phyloP scores from a whole-genome alignment of 805 yeast genomes.

The Saturnispora halmiae region DNA sequence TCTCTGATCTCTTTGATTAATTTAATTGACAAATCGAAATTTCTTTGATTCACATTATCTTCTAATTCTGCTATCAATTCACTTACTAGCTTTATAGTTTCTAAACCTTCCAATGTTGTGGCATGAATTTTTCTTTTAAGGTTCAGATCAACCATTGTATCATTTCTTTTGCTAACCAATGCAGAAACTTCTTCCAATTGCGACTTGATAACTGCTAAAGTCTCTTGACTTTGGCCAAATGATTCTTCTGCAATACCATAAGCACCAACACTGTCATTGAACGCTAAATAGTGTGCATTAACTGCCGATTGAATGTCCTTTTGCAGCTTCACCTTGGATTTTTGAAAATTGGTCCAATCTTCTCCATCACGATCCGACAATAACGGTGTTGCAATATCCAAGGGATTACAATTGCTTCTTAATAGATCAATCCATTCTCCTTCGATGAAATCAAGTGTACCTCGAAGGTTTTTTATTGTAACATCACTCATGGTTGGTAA shows the following conservation, averaged over 20 bases:
- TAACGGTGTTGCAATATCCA: conserved; percentile 75
- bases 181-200: conserved; percentile 17
- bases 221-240: conserved; percentile 52
- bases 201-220: conserved; percentile 17
- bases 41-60: conserved; percentile 54
- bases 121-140: conserved; percentile 51
- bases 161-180: conserved; percentile 38
- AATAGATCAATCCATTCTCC: conserved; percentile 33
- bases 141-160: conserved; percentile 54
- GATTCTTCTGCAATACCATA: conserved; percentile 62
- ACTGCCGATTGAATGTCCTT: conserved; percentile 59
- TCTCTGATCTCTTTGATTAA: conserved; percentile 31
- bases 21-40: conserved; percentile 43
- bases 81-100: conserved; percentile 53
- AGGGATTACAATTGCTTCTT: conserved; percentile 58
- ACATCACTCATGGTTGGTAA: conserved; percentile 1
- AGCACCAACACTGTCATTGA: conserved; percentile 78
- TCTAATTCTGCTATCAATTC: conserved; percentile 58
- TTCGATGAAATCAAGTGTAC: conserved; percentile 9
- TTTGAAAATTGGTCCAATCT: conserved; percentile 57
- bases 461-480: conserved; percentile 7
- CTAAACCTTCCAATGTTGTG: conserved; percentile 62
- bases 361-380: conserved; percentile 74
- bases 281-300: conserved; percentile 71
- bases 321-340: conserved; percentile 49